Conservation (phyloP, 148 eudicot species). For the Amaranthus hypochondriacus region DNA sequence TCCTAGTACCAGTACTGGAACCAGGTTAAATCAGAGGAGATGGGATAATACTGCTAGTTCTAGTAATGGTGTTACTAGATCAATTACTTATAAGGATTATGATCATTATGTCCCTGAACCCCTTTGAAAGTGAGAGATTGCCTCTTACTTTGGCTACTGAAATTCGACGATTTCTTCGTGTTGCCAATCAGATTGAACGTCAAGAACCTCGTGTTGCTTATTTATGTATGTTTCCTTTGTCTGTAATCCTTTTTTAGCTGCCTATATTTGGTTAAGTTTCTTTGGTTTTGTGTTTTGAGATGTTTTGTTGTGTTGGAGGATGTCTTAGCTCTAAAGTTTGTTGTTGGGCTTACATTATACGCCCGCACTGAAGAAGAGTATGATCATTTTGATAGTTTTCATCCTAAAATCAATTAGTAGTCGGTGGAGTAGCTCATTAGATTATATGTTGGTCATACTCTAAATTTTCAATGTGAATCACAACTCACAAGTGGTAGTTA, state of each 20-base stretch:
- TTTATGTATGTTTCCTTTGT: conserved; percentile 50
- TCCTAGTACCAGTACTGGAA: conserved; percentile 14
- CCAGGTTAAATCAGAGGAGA: background rate
- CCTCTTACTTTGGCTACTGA: conserved; percentile 72
- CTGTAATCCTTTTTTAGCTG: background rate
- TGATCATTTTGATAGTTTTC: too few species aligned
- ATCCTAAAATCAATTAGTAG: too few species aligned
- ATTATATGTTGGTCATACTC: too few species aligned
- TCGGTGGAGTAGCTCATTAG: too few species aligned
- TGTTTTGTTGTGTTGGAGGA: too few species aligned
- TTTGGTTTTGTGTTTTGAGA: background rate
- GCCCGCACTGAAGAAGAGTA: too few species aligned
- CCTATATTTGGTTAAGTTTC: background rate
- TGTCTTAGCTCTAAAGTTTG: too few species aligned
- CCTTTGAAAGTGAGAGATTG: conserved; percentile 86
- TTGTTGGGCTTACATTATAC: too few species aligned
- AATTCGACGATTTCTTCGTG: conserved; percentile 78
- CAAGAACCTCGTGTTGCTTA: conserved; percentile 95
- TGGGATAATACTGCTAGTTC: background rate
- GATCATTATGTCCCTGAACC: conserved; percentile 52
- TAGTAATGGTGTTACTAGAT: conserved; percentile 36
- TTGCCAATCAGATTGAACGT: conserved; percentile 69
- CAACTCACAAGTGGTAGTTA: too few species aligned
- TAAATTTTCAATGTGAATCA: too few species aligned
- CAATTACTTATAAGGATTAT: conserved; percentile 44